Evolutionary conservation across 164 flowering plant genomes (phyloP), one percentile per base, ranked within the genome.

Genomic region (Liriodendron chinense): DNA sequence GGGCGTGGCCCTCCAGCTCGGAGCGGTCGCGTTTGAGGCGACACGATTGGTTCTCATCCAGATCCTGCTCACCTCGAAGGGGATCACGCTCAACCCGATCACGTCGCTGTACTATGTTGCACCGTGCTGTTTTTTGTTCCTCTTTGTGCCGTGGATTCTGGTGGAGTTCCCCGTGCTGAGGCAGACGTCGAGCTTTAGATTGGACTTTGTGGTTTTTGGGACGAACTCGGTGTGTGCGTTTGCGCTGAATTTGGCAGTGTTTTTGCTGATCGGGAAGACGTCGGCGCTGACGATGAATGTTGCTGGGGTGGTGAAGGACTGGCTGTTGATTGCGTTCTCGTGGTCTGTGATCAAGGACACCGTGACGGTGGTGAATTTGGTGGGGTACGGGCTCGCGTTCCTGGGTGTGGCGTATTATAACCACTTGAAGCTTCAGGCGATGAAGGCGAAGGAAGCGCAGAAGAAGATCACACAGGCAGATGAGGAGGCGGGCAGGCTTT

Each of bases 1-100:
- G 81, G 88, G 88, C 1, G 86, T 85, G 0, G 47, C 72, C 47
- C 79, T 85, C 59, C 88, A 85, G 70, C 79, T 85, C 8, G 71
- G 67, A 25, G 88, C 86, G 47, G 78, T 80, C 14, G 80, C 78
- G 12, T 81, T 81, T 62, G 83, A 81, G 65, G 80, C 83, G 2
- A 81, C 83, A 12, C 34, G 80, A 7, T 47, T 81, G 71, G 83
- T 81, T 25, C 7, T 81, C 73, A 75, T 81, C 26, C 78, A 81
- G 78, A 81, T 81, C 76, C 73, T 81, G 56, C 70, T 81, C 25
- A 81, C 78, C 20, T 75, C 80, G 1, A 77, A 75, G 63, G 80
- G 83, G 1, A 78, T 81, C 28, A 75, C 76, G 1, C 74, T 81
- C 48, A 81, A 81, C 49, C 80, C 83, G 6, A 81, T 81, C 67